Conservation (phyloP, 2,329 filamentous ascomycete species). For the Penicillium sp. region DNA sequence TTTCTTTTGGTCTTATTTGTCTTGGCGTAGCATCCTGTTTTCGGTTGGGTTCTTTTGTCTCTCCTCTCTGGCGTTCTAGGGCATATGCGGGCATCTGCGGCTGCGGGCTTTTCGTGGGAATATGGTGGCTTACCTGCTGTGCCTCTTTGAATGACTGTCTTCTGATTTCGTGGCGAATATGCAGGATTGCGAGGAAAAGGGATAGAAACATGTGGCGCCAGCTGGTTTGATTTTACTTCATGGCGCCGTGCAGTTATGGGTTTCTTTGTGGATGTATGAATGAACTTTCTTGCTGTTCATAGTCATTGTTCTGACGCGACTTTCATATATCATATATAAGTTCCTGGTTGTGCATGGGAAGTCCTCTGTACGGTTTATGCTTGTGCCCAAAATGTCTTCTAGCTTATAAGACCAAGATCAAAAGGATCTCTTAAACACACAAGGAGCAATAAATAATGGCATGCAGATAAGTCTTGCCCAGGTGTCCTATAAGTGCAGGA, state of each 20-base stretch:
- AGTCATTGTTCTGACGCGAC: background rate
- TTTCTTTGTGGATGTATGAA: constrained; percentile 1
- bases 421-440: background rate
- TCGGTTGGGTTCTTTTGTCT: background rate
- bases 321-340: background rate
- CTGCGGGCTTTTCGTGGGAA: background rate
- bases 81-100: constrained; percentile 3
- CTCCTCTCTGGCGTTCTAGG: constrained; percentile 4
- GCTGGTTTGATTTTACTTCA: constrained; percentile 2
- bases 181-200: constrained; percentile 1
- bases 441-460: too few species aligned
- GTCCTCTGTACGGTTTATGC: background rate
- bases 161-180: background rate
- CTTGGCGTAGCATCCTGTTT: constrained; percentile 4
- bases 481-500: too few species aligned
- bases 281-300: constrained; percentile 2
- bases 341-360: background rate
- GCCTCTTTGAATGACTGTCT: background rate
- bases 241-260: constrained; percentile 1
- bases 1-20: background rate
- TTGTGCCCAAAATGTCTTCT: background rate
- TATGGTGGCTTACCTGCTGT: constrained; percentile 2
- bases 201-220: constrained; percentile 7
- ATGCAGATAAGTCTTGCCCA: too few species aligned
- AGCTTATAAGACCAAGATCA: background rate